A percentile compares a stretch with the other conserved stretches of the same genome.
Evolutionary conservation across 2,329 filamentous ascomycete species (phyloP).

Genomic region (Aspergillus sergii): DNA sequence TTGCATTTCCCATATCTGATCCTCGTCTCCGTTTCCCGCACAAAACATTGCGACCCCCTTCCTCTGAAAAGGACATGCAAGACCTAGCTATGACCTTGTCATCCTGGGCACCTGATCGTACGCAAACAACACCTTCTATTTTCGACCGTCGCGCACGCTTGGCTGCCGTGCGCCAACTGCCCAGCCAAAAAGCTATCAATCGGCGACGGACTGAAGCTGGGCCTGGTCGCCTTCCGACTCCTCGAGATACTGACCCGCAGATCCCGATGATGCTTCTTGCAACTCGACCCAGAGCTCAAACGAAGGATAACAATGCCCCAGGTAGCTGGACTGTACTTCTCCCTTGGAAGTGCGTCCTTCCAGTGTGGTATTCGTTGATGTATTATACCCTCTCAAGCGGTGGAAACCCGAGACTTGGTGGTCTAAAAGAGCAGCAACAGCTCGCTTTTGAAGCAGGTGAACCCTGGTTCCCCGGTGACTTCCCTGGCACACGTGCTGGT

Average conservation of each 20-base stretch:
- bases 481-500: slow-evolving; percentile 76
- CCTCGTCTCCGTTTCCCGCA: slow-evolving; percentile 80
- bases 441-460: slow-evolving; percentile 75
- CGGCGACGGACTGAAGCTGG: slow-evolving; percentile 67
- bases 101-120: slow-evolving; percentile 66
- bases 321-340: slow-evolving; percentile 81
- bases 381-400: slow-evolving; percentile 79
- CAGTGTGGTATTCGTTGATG: slow-evolving; percentile 84
- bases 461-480: slow-evolving; percentile 87
- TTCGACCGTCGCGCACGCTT: slow-evolving; percentile 71
- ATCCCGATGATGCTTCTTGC: slow-evolving; percentile 77
- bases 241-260: slow-evolving; percentile 65
- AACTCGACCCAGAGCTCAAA: slow-evolving; percentile 50
- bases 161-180: slow-evolving; percentile 65
- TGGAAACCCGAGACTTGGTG: slow-evolving; percentile 79
- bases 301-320: slow-evolving; percentile 53
- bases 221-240: slow-evolving; percentile 64
- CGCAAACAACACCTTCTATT: slow-evolving; percentile 54
- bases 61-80: slow-evolving; percentile 37
- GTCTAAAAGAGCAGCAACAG: slow-evolving; percentile 77
- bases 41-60: slow-evolving; percentile 51
- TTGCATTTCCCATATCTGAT: slow-evolving; percentile 75
- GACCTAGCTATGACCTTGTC: slow-evolving; percentile 64
- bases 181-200: slow-evolving; percentile 78
- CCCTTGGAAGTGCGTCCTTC: slow-evolving; percentile 85